Percentiles rank a stretch among this genome's conserved stretches.
Evolutionary conservation across 2,329 filamentous ascomycete species (phyloP).

Genomic region (Colletotrichum gloeosporioides): DNA sequence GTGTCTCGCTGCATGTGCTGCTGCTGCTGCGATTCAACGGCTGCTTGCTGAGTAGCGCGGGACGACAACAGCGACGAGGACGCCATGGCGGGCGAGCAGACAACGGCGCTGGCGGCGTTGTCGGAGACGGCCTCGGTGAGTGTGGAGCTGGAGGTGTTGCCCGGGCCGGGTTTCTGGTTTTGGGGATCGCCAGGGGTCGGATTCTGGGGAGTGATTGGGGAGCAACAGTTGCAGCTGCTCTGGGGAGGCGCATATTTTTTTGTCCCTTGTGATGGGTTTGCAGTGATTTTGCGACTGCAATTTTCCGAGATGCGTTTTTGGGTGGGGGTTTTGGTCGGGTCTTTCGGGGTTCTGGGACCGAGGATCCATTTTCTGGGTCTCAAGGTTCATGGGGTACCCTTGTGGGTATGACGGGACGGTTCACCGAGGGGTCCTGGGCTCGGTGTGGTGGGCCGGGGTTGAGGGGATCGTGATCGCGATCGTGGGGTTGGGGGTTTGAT

Average conservation of each 20-base stretch:
- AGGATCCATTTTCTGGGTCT: background rate
- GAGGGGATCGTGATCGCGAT: background rate
- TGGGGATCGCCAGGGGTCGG: background rate
- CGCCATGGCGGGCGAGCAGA: background rate
- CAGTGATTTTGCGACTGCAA: background rate
- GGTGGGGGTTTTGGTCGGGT: background rate
- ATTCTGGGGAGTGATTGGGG: constrained; percentile 3
- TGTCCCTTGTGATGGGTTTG: background rate
- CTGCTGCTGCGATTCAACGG: background rate
- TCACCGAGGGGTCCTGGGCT: background rate
- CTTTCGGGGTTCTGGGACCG: background rate
- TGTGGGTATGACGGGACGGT: background rate
- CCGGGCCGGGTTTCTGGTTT: background rate
- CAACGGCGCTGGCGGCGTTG: background rate
- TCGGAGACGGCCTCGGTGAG: background rate
- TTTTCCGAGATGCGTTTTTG: background rate
- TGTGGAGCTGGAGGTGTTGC: background rate
- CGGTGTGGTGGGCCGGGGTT: background rate
- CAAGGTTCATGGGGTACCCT: background rate
- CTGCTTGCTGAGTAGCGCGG: background rate
- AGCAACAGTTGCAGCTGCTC: background rate
- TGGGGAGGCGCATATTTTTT: constrained; percentile 1
- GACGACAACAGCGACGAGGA: background rate
- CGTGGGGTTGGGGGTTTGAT: background rate
- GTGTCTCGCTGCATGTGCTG: background rate